phyloP scores from a whole-genome alignment of 2,329 filamentous ascomycete genomes.

The Zymoseptoria tritici region DNA sequence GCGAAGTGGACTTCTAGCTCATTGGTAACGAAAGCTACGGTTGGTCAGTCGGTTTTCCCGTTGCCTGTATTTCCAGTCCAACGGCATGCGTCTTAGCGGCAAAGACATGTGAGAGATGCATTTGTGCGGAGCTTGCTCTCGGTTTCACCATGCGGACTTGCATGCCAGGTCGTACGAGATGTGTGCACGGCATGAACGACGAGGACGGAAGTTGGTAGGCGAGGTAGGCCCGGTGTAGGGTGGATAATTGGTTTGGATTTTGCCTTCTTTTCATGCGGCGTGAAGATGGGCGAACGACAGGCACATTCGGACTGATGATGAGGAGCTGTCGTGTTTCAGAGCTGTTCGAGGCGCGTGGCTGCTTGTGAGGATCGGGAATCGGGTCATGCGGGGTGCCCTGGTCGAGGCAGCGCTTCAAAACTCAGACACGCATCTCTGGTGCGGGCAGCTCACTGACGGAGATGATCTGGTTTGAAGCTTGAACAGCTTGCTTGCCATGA shows the following conservation, averaged over 20 bases:
- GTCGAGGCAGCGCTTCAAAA: neutral
- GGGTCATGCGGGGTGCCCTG: neutral
- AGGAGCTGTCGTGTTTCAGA: neutral
- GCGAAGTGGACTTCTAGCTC: neutral
- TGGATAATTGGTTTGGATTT: neutral
- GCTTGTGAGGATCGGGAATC: neutral
- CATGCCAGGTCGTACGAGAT: neutral
- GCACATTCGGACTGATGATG: neutral
- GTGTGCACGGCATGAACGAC: neutral
- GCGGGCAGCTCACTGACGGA: neutral
- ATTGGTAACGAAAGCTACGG: neutral
- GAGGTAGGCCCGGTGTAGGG: neutral
- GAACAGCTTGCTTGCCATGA: too few species aligned
- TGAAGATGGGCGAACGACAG: neutral
- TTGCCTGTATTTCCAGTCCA: neutral
- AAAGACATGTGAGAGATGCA: neutral
- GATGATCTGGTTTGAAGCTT: neutral
- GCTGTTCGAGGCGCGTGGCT: neutral
- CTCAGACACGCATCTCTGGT: neutral
- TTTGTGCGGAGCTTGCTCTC: neutral
- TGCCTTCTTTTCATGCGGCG: neutral
- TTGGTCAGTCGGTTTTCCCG: neutral
- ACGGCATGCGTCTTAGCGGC: neutral
- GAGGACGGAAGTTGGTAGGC: neutral
- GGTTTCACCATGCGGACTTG: neutral